Percentiles rank a stretch among this genome's conserved stretches.
phyloP scores from a whole-genome alignment of 345 rosid genomes.

The Moricandia moricandioides region DNA sequence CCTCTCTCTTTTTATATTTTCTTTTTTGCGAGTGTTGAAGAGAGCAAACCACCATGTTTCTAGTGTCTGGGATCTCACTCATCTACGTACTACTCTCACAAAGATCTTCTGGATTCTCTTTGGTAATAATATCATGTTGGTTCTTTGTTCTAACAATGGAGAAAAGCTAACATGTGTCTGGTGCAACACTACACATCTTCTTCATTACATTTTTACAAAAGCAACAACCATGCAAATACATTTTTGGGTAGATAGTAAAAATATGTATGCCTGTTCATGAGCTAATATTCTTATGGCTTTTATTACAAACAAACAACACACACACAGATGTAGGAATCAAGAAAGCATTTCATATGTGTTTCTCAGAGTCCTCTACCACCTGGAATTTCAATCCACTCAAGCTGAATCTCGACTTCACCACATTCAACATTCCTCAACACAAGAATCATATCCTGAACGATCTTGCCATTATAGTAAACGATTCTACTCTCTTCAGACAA shows the following conservation, averaged over 20 bases:
- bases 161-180: background rate
- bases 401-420: conserved; percentile 63
- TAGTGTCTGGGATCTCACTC: background rate
- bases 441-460: conserved; percentile 58
- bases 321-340: background rate
- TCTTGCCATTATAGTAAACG: conserved; percentile 44
- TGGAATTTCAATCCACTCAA: conserved; percentile 60
- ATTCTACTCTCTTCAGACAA: conserved; percentile 58
- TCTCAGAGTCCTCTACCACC: conserved; percentile 36
- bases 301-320: background rate
- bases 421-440: conserved; percentile 52
- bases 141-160: background rate
- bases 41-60: background rate
- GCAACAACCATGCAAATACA: background rate
- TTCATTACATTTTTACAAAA: background rate
- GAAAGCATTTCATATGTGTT: background rate
- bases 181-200: background rate
- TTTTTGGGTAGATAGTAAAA: background rate
- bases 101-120: background rate
- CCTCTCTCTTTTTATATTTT: background rate
- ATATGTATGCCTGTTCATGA: background rate
- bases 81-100: background rate
- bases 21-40: background rate
- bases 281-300: background rate
- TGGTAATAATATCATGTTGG: background rate